These are phyloP conservation scores for Tribonema minus DNA, from an alignment of 108 stramenopile species.

Conservation along the genomic window DNA sequence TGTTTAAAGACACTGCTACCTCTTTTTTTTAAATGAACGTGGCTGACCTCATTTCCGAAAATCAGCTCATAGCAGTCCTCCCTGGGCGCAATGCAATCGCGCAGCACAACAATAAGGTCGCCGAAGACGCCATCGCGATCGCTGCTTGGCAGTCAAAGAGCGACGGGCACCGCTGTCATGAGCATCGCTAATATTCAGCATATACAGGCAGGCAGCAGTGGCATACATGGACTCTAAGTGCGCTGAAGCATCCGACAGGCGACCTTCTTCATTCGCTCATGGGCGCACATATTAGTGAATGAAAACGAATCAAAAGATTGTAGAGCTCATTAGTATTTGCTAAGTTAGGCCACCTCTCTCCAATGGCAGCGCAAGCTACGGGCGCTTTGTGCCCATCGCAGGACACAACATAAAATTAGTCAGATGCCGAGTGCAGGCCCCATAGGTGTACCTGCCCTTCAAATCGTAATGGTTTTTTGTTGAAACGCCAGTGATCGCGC, in stretches of 20 bases:
- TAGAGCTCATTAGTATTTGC: too few species aligned
- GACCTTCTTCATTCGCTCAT: not conserved
- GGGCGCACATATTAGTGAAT: not conserved
- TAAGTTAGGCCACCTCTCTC: too few species aligned
- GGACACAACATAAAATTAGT: too few species aligned
- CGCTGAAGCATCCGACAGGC: not conserved
- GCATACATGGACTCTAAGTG: not conserved
- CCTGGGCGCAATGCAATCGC: not conserved
- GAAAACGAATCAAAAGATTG: not conserved
- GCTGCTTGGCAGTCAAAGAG: not conserved
- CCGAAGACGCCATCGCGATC: constrained; percentile 1
- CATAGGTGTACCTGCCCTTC: too few species aligned
- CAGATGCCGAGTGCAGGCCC: too few species aligned
- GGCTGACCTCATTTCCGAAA: not conserved
- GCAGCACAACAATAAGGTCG: constrained; percentile 16
- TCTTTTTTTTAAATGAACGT: too few species aligned
- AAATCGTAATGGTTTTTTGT: too few species aligned
- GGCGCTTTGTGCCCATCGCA: too few species aligned
- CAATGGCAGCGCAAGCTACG: too few species aligned
- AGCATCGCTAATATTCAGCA: too few species aligned
- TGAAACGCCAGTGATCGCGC: too few species aligned
- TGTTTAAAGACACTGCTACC: too few species aligned
- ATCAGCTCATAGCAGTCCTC: not conserved
- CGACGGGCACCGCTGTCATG: not conserved
- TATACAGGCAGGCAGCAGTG: not conserved